Percentiles rank a stretch among this genome's conserved stretches.
phyloP scores from a whole-genome alignment of 2,329 filamentous ascomycete genomes.

The Arthroderma uncinatum region DNA sequence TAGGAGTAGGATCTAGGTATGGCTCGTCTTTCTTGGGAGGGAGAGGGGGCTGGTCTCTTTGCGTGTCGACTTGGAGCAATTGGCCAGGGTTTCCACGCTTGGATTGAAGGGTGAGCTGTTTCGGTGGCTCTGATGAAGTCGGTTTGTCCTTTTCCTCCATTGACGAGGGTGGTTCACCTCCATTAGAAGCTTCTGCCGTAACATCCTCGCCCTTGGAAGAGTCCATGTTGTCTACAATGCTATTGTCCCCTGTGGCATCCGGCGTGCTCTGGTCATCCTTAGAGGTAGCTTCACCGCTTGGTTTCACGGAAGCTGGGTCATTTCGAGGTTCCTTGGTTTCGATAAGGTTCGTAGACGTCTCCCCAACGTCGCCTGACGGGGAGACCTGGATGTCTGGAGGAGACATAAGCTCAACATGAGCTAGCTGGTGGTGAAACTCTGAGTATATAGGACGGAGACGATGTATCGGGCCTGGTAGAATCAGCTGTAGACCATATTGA shows the following conservation, averaged over 20 bases:
- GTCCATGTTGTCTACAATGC: not conserved
- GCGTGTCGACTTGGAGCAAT: slow-evolving; percentile 7
- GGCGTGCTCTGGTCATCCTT: not conserved
- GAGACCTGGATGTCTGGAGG: slow-evolving; percentile 4
- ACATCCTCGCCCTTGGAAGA: not conserved
- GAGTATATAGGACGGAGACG: not conserved
- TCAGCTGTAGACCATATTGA: not conserved
- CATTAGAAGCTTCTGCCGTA: not conserved
- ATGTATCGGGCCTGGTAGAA: not conserved
- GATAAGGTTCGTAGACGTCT: not conserved
- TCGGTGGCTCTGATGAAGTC: not conserved
- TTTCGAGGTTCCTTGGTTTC: not conserved
- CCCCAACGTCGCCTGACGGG: slow-evolving; percentile 2
- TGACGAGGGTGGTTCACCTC: not conserved
- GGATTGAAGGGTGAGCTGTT: slow-evolving; percentile 8
- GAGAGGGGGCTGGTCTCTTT: slow-evolving; percentile 31
- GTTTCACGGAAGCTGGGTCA: not conserved
- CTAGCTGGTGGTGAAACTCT: not conserved
- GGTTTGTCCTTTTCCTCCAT: not conserved
- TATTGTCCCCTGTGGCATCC: not conserved
- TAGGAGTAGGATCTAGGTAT: slow-evolving; percentile 42
- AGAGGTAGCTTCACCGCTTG: not conserved
- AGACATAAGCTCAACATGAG: slow-evolving; percentile 14
- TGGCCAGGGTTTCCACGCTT: slow-evolving; percentile 2
- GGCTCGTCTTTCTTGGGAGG: slow-evolving; percentile 42